A percentile compares a stretch with the other conserved stretches of the same genome.
Conservation (phyloP, 495 filamentous ascomycete species). For the Hypoxylon crocopeplum region DNA sequence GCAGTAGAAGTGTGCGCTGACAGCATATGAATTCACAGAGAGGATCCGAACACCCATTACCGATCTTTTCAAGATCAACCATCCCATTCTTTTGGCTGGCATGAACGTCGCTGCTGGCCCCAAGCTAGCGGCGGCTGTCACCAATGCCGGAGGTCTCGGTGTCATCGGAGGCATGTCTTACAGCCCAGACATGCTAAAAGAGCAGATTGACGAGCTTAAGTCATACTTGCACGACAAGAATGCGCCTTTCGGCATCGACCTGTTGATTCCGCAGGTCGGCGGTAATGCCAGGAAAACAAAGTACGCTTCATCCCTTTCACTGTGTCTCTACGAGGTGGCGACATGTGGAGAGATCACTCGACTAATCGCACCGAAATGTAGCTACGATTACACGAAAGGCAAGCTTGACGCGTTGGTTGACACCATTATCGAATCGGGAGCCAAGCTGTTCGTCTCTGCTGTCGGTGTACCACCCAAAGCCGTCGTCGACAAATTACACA, state of each 20-base stretch:
- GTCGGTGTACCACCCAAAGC: constrained; percentile 90
- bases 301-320: constrained; percentile 53
- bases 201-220: constrained; percentile 96
- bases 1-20: constrained; percentile 24
- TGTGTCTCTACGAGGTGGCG: neutral
- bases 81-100: constrained; percentile 92
- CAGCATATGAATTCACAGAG: constrained; percentile 58
- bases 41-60: constrained; percentile 87
- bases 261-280: constrained; percentile 92
- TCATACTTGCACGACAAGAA: constrained; percentile 88
- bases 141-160: constrained; percentile 94
- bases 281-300: constrained; percentile 94
- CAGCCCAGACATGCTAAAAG: constrained; percentile 93
- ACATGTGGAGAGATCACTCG: constrained; percentile 5
- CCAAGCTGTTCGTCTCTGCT: constrained; percentile 94
- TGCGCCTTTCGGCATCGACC: constrained; percentile 97
- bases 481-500: constrained; percentile 89
- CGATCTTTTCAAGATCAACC: constrained; percentile 95
- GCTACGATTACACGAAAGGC: constrained; percentile 99
- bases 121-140: constrained; percentile 95
- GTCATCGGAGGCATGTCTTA: constrained; percentile 97
- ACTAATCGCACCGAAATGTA: constrained; percentile 45
- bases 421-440: constrained; percentile 89
- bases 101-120: constrained; percentile 99
- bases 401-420: constrained; percentile 91